Evolutionary conservation across 176 grass and related monocot species (phyloP).

Genomic region (Carex myosuroides): DNA sequence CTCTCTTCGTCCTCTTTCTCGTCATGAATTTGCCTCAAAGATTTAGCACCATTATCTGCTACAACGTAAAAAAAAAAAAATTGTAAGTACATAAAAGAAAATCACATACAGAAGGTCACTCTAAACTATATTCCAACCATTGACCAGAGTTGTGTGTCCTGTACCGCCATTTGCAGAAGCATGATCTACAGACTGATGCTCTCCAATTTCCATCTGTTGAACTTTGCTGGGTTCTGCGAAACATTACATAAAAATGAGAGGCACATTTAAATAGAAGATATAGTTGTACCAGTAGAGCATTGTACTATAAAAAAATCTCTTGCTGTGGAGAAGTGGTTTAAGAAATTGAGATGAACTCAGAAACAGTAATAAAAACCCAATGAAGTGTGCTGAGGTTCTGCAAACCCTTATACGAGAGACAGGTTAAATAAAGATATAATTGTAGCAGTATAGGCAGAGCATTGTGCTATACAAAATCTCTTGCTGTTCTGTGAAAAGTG

Average conservation of each 20-base stretch:
- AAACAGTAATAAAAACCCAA: too few species aligned
- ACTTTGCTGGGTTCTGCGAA: conserved; percentile 7
- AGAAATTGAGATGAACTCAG: not conserved
- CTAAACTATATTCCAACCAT: not conserved
- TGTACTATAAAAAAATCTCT: not conserved
- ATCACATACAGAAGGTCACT: not conserved
- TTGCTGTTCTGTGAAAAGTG: not conserved
- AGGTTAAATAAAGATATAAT: not conserved
- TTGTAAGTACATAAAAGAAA: not conserved
- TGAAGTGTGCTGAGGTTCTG: conserved; percentile 8
- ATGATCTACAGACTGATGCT: conserved; percentile 14
- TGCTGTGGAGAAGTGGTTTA: not conserved
- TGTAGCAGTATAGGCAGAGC: not conserved
- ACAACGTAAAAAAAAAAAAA: not conserved
- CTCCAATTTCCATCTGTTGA: conserved; percentile 8
- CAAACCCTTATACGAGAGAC: not conserved
- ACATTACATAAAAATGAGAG: conserved; percentile 5
- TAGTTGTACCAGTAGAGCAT: not conserved
- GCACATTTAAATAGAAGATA: not conserved
- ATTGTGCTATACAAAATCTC: not conserved
- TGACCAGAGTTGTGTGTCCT: not conserved
- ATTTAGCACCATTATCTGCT: conserved; percentile 42
- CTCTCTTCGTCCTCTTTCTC: conserved; percentile 67
- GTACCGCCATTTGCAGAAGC: conserved; percentile 15
- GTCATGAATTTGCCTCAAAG: conserved; percentile 27